phyloP scores from a whole-genome alignment of 768 basidiomycete species.

The Lactarius evosmus region DNA sequence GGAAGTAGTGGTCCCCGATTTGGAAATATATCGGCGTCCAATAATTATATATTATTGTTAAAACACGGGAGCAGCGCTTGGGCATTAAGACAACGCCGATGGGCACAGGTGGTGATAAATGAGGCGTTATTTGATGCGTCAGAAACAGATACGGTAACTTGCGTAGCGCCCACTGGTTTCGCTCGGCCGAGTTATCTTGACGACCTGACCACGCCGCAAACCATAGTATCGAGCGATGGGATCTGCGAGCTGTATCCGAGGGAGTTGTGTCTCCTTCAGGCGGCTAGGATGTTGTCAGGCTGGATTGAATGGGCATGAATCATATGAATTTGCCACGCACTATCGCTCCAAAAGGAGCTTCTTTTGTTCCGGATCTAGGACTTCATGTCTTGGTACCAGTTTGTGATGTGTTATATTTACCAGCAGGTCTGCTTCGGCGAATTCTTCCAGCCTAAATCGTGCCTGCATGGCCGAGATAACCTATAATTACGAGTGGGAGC shows the following conservation, averaged over 20 bases:
- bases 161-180: conserved; percentile 95
- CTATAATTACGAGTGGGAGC: conserved; percentile 40
- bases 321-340: conserved; percentile 50
- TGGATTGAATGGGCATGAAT: conserved; percentile 19
- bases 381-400: conserved; percentile 89
- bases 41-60: conserved; percentile 8
- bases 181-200: conserved; percentile 95
- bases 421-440: conserved; percentile 91
- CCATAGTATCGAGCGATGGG: conserved; percentile 99
- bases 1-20: conserved; percentile 4
- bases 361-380: conserved; percentile 84
- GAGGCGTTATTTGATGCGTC: conserved; percentile 28
- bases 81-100: background rate
- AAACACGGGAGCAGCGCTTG: background rate
- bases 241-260: conserved; percentile 93
- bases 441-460: conserved; percentile 89
- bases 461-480: conserved; percentile 88
- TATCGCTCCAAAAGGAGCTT: conserved; percentile 84
- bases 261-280: conserved; percentile 95
- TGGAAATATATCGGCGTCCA: background rate
- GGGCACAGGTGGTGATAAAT: conserved; percentile 5
- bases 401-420: conserved; percentile 98
- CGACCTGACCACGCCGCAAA: conserved; percentile 90
- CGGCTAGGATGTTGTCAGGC: conserved; percentile 54
- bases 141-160: conserved; percentile 90